These are phyloP conservation scores for Neurospora pannonica DNA, from an alignment of 495 filamentous ascomycete species.

Conservation along the genomic window DNA sequence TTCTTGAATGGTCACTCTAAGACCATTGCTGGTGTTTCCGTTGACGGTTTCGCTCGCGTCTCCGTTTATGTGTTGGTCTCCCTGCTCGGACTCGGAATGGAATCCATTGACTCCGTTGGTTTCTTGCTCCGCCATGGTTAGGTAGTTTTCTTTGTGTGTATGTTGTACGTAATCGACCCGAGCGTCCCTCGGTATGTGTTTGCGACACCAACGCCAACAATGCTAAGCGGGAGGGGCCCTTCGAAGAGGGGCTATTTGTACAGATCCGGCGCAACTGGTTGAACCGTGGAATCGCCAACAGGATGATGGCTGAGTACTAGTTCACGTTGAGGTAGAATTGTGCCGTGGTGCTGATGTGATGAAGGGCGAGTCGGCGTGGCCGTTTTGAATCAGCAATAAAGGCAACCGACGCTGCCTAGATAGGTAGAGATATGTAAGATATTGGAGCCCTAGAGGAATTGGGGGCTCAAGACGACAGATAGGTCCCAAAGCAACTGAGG, in stretches of 20 bases:
- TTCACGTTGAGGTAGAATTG: not conserved
- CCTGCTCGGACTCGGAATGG: constrained; percentile 12
- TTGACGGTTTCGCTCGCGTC: constrained; percentile 15
- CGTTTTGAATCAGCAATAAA: not conserved
- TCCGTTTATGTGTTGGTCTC: constrained; percentile 7
- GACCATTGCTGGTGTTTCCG: constrained; percentile 10
- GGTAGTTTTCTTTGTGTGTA: not conserved
- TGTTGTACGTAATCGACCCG: not conserved
- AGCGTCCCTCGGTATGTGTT: not conserved
- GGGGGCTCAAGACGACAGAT: not conserved
- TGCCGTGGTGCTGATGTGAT: not conserved
- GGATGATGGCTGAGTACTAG: not conserved
- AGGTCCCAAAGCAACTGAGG: not conserved
- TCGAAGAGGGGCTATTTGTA: not conserved
- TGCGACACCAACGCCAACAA: not conserved
- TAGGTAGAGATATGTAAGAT: not conserved
- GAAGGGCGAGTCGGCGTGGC: not conserved
- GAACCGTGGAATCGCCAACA: not conserved
- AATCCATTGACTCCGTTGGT: constrained; percentile 26
- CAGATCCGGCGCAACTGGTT: not conserved
- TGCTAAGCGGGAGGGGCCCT: not conserved
- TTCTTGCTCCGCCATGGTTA: not conserved
- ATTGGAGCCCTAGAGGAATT: not conserved
- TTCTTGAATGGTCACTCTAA: not conserved
- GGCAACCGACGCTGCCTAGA: not conserved